Base-by-base conservation (phyloP, 1,284 basidiomycete genomes). In the Taiwanofungus camphoratus region DNA sequence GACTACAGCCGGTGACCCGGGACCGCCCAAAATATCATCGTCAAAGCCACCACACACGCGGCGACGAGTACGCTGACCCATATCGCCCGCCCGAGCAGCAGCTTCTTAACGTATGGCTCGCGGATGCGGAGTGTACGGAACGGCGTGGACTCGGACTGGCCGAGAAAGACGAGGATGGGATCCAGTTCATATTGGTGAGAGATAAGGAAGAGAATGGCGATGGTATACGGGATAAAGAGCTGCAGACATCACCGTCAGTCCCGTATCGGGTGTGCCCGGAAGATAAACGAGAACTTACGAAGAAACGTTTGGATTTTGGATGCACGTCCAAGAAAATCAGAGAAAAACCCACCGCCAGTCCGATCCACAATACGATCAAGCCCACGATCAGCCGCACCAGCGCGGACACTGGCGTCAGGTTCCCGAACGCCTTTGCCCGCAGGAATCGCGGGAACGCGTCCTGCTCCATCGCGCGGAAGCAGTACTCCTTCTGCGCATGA, bases 371-470 rank as follows among this genome's bases (percentile, higher is more conserved):
- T 19, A 85, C 76, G 45, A 97, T 68, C 36, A 99, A 70, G 1
- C 95, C 96, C 2, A 82, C 67, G 48, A 92, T 79, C 43, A 96
- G 77, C 46, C 92, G 75, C 11, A 93, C 82, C 36, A 97, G 76
- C 2, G 90, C 82, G 20, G 86, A 88, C 48, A 95, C 76, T 8
- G 93, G 92, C 0, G 94, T 97, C 44, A 99, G 70, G 65, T 99
- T 99, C 31, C 92, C 92, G 60, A 98, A 99, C 7, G 94, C 93
- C 67, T 99, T 99, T 4, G 91, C 83, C 44, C 95, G 79, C 42
- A 99, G 70, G 76, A 99, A 99, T 3, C 93, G 78, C 35, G 92
- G 92, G 71, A 95, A 98, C n/a, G 91, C 89, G 59, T 97, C 93
- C 64, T 93, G 87, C 62, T 97, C 94, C 84, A 97, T 95, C 4